Base-by-base conservation (phyloP, 2,329 filamentous ascomycete species). In the Aspergillus neoniger region DNA sequence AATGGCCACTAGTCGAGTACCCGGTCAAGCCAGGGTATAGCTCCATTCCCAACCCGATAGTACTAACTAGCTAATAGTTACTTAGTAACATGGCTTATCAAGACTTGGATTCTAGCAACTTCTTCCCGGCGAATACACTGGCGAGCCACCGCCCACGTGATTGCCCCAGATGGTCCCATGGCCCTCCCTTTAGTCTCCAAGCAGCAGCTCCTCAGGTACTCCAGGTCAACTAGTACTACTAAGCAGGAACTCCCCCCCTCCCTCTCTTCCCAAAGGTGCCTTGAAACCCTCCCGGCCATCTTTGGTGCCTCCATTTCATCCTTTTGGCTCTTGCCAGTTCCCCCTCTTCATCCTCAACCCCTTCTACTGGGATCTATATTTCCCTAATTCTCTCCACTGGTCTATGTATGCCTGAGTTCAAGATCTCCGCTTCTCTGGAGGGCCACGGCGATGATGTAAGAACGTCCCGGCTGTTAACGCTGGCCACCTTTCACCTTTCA, bases 371-470 rank as follows among this genome's bases (percentile, higher is more conserved):
- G 12, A 12, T 32, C 23, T 19, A 14, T 43, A 25, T 39, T 28
- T 52, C 17, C 43, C 39, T 47, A 7, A 25, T 14, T 12, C 17
- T 21, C n/a, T 39, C 23, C 4, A 30, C 58, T 38, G 57, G 56
- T 72, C 70, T 66, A 71, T 76, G 66, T 69, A 93, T 94, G 90
- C 81, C 84, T 77, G 89, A 92, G 75, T 98, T 92, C 84, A 96
- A 94, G 85, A 87, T 99, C 72, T 96, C 95, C 63, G 92, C 94
- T 68, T 90, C 91, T 73, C 85, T 99, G 67, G 82, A 88, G 68
- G 94, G 92, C 72, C 95, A 99, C 76, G 90, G 95, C 77, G 90
- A 95, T 76, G 95, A 99, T 86, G 95, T 97, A 83, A 79, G 88
- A 77, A 62, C 48, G 57, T 59, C 63, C 62, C 59, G 62, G 55